Percentiles rank a stretch among this genome's conserved stretches.
phyloP scores from a whole-genome alignment of 768 basidiomycete genomes.

The Russula dissimulans region DNA sequence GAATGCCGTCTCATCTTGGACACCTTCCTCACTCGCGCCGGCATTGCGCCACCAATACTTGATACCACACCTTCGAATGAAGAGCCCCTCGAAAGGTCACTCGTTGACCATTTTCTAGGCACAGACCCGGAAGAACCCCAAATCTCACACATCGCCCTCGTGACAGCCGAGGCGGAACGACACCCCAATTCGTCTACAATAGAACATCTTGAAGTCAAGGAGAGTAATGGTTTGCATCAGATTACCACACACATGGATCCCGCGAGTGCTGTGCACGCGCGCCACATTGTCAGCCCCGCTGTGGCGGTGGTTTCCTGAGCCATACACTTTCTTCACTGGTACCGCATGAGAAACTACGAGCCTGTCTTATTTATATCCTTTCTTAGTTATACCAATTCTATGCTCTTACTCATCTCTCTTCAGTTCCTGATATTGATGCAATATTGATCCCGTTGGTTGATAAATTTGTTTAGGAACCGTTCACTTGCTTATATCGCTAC shows the following conservation, averaged over 20 bases:
- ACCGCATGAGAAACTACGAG: too few species aligned
- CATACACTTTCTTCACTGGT: too few species aligned
- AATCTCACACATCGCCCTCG: background rate
- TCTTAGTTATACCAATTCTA: background rate
- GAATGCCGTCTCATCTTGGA: conserved; percentile 83
- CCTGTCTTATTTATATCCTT: conserved; percentile 6
- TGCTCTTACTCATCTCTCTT: background rate
- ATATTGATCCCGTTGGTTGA: background rate
- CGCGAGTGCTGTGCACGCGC: conserved; percentile 1
- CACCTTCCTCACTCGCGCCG: conserved; percentile 52
- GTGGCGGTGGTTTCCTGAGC: conserved; percentile 10
- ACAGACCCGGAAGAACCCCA: conserved; percentile 1
- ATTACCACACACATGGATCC: background rate
- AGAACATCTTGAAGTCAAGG: background rate
- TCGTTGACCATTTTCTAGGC: conserved; percentile 10
- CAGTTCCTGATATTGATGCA: background rate
- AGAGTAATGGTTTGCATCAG: background rate
- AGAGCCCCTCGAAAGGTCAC: conserved; percentile 8
- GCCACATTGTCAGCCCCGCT: background rate
- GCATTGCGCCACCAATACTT: conserved; percentile 22
- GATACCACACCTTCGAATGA: conserved; percentile 7
- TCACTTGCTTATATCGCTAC: conserved; percentile 6
- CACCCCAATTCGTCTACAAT: background rate
- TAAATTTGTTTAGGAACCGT: background rate
- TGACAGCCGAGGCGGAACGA: background rate